Evolutionary conservation across 306 rosid genomes (phyloP).

Genomic region (Corylus heterophylla): DNA sequence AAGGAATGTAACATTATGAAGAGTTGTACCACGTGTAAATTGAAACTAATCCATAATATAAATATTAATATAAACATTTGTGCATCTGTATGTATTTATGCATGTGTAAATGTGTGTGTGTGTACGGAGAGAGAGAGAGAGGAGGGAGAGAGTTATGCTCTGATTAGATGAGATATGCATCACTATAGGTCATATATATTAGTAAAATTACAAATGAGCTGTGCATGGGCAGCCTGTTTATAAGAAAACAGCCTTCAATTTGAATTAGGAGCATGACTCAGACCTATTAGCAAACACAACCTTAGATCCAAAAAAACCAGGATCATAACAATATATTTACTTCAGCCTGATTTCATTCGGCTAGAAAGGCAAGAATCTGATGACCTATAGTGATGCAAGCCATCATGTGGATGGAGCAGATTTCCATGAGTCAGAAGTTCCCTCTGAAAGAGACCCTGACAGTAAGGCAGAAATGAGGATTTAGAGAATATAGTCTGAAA

Average conservation of each 20-base stretch:
- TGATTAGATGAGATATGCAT: not conserved
- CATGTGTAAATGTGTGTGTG: not conserved
- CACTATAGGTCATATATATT: not conserved
- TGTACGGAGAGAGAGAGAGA: not conserved
- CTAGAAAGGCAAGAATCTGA: conserved; percentile 3
- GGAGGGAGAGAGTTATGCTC: not conserved
- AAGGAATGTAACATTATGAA: no score
- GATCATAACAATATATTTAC: not conserved
- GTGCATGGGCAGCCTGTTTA: not conserved
- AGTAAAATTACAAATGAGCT: not conserved
- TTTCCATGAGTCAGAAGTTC: not conserved
- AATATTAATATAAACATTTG: not conserved
- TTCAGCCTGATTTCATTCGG: not conserved
- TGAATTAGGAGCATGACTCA: not conserved
- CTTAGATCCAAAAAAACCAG: not conserved
- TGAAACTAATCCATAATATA: not conserved
- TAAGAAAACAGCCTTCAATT: not conserved
- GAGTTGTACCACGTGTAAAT: no score
- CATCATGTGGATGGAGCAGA: not conserved
- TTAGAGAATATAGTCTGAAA: not conserved
- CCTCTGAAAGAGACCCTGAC: not conserved
- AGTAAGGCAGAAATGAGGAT: not conserved
- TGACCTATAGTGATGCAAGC: not conserved
- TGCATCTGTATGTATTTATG: no score
- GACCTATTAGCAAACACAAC: not conserved